phyloP scores from a whole-genome alignment of 2,329 filamentous ascomycete species.

The Sphaerostilbella broomeana region DNA sequence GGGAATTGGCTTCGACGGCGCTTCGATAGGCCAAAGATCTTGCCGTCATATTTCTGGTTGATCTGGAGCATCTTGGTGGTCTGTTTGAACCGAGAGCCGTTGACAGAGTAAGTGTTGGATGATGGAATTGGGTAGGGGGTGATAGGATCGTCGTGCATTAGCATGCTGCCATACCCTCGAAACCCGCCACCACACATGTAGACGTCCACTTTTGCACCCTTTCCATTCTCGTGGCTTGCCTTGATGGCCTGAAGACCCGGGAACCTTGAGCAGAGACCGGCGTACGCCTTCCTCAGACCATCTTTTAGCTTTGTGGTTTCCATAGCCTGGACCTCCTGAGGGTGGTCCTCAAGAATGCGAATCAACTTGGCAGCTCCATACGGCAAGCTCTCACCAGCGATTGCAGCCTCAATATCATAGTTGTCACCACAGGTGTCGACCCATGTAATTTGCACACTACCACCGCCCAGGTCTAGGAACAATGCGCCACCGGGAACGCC shows the following conservation, averaged over 20 bases:
- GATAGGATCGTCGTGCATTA: slow-evolving; percentile 70
- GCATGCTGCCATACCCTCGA: slow-evolving; percentile 80
- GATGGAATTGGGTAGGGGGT: slow-evolving; percentile 77
- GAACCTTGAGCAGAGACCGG: slow-evolving; percentile 42
- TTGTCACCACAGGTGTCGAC: slow-evolving; percentile 41
- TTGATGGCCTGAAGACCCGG: slow-evolving; percentile 39
- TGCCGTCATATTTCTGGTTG: slow-evolving; percentile 44
- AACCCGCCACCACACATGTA: slow-evolving; percentile 90
- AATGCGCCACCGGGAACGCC: slow-evolving; percentile 58
- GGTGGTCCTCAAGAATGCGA: slow-evolving; percentile 38
- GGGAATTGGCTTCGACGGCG: slow-evolving; percentile 75
- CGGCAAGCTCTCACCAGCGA: slow-evolving; percentile 50
- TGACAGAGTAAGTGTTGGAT: slow-evolving; percentile 70
- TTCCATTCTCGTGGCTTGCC: slow-evolving; percentile 28
- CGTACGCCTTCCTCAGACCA: slow-evolving; percentile 56
- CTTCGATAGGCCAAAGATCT: slow-evolving; percentile 72
- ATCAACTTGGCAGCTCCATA: slow-evolving; percentile 56
- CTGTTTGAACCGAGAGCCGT: slow-evolving; percentile 52
- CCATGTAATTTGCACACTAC: slow-evolving; percentile 60
- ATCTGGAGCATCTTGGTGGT: slow-evolving; percentile 44
- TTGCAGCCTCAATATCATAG: slow-evolving; percentile 49
- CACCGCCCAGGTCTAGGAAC: slow-evolving; percentile 81
- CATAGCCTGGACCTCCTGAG: slow-evolving; percentile 34
- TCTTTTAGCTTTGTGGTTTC: slow-evolving; percentile 49
- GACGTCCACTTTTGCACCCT: slow-evolving; percentile 51